Percentiles rank a stretch among this genome's conserved stretches.
Evolutionary conservation across 75 land plant genomes (phyloP).

Genomic region (Pinus taeda): DNA sequence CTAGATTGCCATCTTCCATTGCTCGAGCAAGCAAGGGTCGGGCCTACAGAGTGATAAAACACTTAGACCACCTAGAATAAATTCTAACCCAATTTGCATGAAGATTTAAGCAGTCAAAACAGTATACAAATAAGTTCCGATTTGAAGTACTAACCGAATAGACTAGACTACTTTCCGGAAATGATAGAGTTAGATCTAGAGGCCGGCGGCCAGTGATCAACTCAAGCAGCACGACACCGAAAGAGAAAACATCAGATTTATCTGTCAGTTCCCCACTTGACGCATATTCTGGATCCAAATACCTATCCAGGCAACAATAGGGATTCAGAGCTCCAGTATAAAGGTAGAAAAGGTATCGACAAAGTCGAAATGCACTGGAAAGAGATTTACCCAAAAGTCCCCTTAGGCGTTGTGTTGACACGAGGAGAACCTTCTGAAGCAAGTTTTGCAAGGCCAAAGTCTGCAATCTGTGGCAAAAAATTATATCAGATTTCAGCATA

Average conservation of each 20-base stretch:
- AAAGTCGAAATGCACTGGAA: too few relatives aligned
- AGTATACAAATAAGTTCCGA: not conserved
- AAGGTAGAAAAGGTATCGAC: too few relatives aligned
- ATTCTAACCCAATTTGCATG: not conserved
- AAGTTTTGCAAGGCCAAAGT: too few relatives aligned
- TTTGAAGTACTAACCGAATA: slow-evolving; percentile 65
- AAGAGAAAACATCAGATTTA: slow-evolving; percentile 91
- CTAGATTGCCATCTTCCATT: slow-evolving; percentile 55
- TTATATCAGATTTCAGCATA: too few relatives aligned
- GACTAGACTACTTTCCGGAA: slow-evolving; percentile 75
- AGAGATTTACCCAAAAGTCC: slow-evolving; percentile 22
- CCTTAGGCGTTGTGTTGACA: slow-evolving; percentile 73
- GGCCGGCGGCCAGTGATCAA: too few relatives aligned
- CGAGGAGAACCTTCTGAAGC: slow-evolving; percentile 72
- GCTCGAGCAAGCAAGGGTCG: too few relatives aligned
- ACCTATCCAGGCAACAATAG: slow-evolving; percentile 29
- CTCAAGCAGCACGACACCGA: slow-evolving; percentile 57
- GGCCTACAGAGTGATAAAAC: too few relatives aligned
- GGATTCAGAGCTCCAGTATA: not conserved
- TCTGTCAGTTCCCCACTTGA: slow-evolving; percentile 85
- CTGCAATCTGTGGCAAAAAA: too few relatives aligned
- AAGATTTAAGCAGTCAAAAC: not conserved
- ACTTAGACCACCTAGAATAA: too few relatives aligned
- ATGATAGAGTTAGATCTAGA: too few relatives aligned
- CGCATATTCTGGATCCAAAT: slow-evolving; percentile 90